Conservation (phyloP, 805 yeast genomes). For the Barnettozyma salicaria region DNA sequence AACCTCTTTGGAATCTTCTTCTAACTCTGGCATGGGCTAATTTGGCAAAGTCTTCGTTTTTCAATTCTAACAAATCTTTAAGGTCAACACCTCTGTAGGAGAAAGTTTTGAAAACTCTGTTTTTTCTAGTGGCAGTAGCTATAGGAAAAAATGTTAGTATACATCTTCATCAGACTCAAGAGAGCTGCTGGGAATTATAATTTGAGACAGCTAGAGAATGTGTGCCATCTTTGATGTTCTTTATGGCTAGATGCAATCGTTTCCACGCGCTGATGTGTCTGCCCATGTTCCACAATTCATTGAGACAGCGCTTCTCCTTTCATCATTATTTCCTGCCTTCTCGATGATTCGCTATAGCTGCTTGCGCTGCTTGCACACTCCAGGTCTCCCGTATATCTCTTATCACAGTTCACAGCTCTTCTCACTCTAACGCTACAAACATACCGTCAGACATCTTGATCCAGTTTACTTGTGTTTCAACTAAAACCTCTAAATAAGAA, state of each 20-base stretch:
- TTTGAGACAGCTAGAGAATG: too few species aligned
- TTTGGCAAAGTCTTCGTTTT: constrained; percentile 95
- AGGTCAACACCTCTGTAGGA: constrained; percentile 99
- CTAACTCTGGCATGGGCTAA: constrained; percentile 98
- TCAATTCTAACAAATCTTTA: constrained; percentile 85
- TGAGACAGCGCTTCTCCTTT: too few species aligned
- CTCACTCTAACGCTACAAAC: constrained; percentile 9
- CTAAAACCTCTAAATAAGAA: constrained; percentile 4
- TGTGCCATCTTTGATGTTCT: too few species aligned
- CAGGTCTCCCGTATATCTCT: too few species aligned
- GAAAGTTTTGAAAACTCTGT: constrained; percentile 93
- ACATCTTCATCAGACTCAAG: background rate
- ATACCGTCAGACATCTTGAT: constrained; percentile 29
- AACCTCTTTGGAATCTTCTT: constrained; percentile 99
- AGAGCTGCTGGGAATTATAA: too few species aligned
- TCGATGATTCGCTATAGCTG: too few species aligned
- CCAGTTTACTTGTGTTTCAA: constrained; percentile 5
- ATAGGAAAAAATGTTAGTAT: constrained; percentile 19
- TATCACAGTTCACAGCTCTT: background rate
- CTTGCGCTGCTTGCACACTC: too few species aligned
- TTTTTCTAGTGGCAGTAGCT: constrained; percentile 55
- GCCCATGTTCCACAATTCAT: too few species aligned
- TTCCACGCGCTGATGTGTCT: too few species aligned
- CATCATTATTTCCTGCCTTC: too few species aligned
- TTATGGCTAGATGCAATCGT: too few species aligned